These are phyloP conservation scores for Exophiala phaeomuriformis DNA, from an alignment of 2,329 filamentous ascomycete genomes.

Conservation along the genomic window DNA sequence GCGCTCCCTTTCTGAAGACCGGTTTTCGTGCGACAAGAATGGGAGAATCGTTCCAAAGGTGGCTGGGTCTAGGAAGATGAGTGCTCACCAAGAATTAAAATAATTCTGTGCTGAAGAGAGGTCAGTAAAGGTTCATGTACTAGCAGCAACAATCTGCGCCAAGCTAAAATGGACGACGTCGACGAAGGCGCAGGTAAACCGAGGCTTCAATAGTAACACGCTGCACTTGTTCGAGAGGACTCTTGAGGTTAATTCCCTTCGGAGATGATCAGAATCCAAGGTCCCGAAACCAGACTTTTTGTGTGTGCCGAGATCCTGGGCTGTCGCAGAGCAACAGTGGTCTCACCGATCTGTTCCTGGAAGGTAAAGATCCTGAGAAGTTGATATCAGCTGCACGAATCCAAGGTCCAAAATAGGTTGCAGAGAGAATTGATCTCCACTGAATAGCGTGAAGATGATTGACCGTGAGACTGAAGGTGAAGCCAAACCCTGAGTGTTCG, in stretches of 20 bases:
- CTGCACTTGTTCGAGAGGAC: neutral
- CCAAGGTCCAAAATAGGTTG: too few relatives aligned
- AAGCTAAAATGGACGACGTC: conserved; percentile 10
- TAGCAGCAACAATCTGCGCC: neutral
- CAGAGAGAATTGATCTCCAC: too few relatives aligned
- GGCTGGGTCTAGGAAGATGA: neutral
- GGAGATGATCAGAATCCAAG: too few relatives aligned
- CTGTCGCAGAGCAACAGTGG: too few relatives aligned
- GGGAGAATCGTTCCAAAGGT: neutral
- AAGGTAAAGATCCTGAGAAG: too few relatives aligned
- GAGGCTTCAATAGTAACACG: neutral
- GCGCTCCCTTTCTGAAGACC: neutral
- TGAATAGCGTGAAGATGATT: too few relatives aligned
- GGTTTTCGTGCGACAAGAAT: neutral
- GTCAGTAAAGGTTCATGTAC: conserved; percentile 6
- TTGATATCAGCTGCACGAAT: too few relatives aligned
- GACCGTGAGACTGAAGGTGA: too few relatives aligned
- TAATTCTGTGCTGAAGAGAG: neutral
- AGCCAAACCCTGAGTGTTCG: too few relatives aligned
- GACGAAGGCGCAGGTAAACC: neutral
- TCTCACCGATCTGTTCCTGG: too few relatives aligned
- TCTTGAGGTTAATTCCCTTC: neutral
- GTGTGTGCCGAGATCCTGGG: too few relatives aligned
- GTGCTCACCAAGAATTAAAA: neutral
- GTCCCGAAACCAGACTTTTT: too few relatives aligned